Base-by-base conservation (phyloP, 2,329 filamentous ascomycete species). In the Fonsecaea multimorphosa region DNA sequence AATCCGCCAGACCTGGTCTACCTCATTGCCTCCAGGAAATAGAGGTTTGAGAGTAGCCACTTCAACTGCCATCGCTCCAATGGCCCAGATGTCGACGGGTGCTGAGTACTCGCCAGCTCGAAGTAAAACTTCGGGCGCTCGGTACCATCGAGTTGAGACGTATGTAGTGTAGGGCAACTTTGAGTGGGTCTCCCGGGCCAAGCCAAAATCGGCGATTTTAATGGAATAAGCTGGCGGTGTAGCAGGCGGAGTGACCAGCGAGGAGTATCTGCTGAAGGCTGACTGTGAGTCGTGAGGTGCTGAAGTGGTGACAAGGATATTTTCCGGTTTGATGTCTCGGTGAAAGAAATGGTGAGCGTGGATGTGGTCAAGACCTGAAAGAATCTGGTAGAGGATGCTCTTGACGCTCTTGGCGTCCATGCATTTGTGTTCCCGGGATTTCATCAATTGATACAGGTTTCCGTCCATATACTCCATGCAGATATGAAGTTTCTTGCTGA, bases 391-490 rank as follows among this genome's bases (percentile, higher is more conserved):
- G 40, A 99, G 84, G 69, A 99, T 96, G 82, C 94, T 98, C 85
- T 99, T 98, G 67, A 99, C 95, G 73, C 92, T 96, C 67, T 86
- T 87, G 61, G 91, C 91, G 75, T 99, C 95, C 31, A 99, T 85
- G 69, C 85, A 90, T 79, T 98, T 98, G 83, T 97, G 94, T 72
- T 99, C 95, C 66, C 95, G 88, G 59, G 95, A 90, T 82, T 99
- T 99, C 95, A 99, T 99, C 69, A 99, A 82, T 79, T 99, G 95
- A 79, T 99, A 99, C 0, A 99, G 85, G 78, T 99, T 99, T 58
- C 95, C 95, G 77, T 99, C 95, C 95, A 99, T 99, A 80, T 96
- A 97, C 81, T 99, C 95, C 95, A 99, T 99, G 75, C 87, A 89
- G 72, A 99, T 99, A 79, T 99, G 95, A 52, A 99, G 88, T 80